Percentiles rank a stretch among this genome's conserved stretches.
Conservation (phyloP, 345 rosid genomes). For the Gossypium ekmanianum region DNA sequence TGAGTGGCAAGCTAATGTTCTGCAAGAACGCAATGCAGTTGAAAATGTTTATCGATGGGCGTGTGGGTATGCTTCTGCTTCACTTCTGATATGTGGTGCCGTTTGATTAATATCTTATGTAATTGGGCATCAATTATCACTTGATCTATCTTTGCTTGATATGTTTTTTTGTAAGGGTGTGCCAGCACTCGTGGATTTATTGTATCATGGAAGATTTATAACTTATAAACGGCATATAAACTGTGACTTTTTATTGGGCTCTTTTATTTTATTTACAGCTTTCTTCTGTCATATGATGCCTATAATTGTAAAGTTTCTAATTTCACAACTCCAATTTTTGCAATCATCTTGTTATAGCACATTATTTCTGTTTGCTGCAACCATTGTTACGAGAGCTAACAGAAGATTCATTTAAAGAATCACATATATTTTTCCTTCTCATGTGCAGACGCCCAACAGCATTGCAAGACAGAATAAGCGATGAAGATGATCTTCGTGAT, state of each 20-base stretch:
- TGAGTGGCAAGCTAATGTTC: constrained; percentile 68
- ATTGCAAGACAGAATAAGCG: constrained; percentile 86
- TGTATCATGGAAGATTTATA: background rate
- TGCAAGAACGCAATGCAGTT: constrained; percentile 78
- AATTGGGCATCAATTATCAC: background rate
- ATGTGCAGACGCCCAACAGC: constrained; percentile 85
- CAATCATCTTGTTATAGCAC: background rate
- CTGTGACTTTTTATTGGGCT: background rate
- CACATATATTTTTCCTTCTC: constrained; percentile 14
- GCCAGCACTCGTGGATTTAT: background rate
- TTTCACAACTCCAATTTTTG: background rate
- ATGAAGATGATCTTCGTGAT: constrained; percentile 85
- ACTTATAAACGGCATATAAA: background rate
- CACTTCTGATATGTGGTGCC: constrained; percentile 8
- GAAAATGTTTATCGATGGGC: constrained; percentile 96
- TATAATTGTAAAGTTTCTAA: background rate
- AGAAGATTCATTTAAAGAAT: background rate
- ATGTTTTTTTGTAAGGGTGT: background rate
- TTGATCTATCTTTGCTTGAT: background rate
- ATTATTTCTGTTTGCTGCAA: constrained; percentile 2
- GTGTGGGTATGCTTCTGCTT: constrained; percentile 64
- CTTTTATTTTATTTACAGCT: background rate
- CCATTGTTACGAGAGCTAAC: background rate
- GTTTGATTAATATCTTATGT: background rate
- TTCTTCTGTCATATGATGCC: background rate